phyloP scores from a whole-genome alignment of 768 basidiomycete species.

The Tremella yokohamensis region DNA sequence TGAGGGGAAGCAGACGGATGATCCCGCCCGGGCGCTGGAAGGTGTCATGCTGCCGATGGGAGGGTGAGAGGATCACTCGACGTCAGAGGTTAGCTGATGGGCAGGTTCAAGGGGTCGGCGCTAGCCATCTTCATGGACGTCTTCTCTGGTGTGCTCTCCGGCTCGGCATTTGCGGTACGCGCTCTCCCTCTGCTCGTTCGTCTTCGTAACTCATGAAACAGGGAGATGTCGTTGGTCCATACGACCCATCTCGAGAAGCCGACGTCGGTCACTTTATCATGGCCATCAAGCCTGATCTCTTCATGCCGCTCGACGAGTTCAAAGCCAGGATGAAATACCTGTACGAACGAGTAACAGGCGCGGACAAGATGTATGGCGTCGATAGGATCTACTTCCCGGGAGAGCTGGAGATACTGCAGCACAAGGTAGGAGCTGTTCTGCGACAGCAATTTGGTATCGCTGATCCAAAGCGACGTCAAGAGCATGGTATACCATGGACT shows the following conservation, averaged over 20 bases:
- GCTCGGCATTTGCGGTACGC: neutral
- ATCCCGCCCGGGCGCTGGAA: constrained; percentile 1
- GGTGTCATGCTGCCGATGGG: constrained; percentile 3
- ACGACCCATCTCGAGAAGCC: neutral
- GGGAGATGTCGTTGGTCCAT: constrained; percentile 2
- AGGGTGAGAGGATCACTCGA: too few relatives aligned
- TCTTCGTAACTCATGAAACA: neutral
- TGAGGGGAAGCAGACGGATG: neutral
- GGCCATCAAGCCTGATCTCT: constrained; percentile 9
- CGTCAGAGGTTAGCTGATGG: too few relatives aligned
- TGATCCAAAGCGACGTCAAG: neutral
- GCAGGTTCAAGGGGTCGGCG: neutral
- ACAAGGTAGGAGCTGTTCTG: neutral
- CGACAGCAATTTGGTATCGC: too few relatives aligned
- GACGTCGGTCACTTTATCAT: constrained; percentile 5
- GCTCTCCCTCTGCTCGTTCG: too few relatives aligned
- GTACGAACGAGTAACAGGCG: neutral
- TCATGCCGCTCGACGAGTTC: constrained; percentile 4
- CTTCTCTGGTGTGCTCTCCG: constrained; percentile 5
- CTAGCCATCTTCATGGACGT: constrained; percentile 3
- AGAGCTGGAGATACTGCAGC: constrained; percentile 2
- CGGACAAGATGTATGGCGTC: constrained; percentile 3
- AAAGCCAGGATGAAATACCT: constrained; percentile 4
- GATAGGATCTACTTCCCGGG: constrained; percentile 6
- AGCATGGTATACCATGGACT: constrained; percentile 3